Percentiles rank a stretch among this genome's conserved stretches.
phyloP scores from a whole-genome alignment of 2,329 filamentous ascomycete genomes.

The Neoarthrinium moseri region DNA sequence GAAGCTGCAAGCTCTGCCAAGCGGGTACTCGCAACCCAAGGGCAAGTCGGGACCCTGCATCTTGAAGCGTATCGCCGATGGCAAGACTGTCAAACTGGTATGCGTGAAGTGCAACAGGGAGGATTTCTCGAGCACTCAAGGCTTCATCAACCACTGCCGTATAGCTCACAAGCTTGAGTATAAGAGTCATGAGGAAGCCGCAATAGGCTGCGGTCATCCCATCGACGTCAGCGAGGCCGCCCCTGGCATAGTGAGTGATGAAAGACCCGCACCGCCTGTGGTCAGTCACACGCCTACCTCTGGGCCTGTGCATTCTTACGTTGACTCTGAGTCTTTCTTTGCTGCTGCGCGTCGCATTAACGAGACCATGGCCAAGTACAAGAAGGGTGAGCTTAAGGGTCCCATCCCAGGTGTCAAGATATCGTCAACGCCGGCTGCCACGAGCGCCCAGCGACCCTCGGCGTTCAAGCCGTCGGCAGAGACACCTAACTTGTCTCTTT shows the following conservation, averaged over 20 bases:
- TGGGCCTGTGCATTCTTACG: conserved; percentile 51
- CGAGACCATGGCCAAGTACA: conserved; percentile 51
- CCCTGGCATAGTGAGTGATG: conserved; percentile 44
- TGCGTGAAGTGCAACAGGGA: conserved; percentile 86
- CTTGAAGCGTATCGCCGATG: conserved; percentile 76
- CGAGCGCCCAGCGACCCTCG: conserved; percentile 21
- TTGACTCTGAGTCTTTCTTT: conserved; percentile 54
- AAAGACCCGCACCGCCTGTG: conserved; percentile 22
- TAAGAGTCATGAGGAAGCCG: conserved; percentile 94
- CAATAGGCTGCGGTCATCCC: conserved; percentile 79
- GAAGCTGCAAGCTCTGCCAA: conserved; percentile 68
- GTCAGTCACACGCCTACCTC: conserved; percentile 19
- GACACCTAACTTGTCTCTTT: conserved; percentile 65
- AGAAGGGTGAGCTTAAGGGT: conserved; percentile 49
- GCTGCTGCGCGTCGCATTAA: conserved; percentile 47
- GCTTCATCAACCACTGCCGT: conserved; percentile 98
- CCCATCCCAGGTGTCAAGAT: conserved; percentile 39
- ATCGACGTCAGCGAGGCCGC: conserved; percentile 68
- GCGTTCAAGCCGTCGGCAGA: conserved; percentile 55
- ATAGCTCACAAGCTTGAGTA: conserved; percentile 93
- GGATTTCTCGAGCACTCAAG: conserved; percentile 94
- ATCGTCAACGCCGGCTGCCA: conserved; percentile 19
- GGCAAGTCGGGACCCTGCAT: conserved; percentile 81
- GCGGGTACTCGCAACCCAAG: conserved; percentile 70
- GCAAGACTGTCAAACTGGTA: conserved; percentile 82